Conservation (phyloP, 768 basidiomycete species). For the Plicaturopsis crispa region DNA sequence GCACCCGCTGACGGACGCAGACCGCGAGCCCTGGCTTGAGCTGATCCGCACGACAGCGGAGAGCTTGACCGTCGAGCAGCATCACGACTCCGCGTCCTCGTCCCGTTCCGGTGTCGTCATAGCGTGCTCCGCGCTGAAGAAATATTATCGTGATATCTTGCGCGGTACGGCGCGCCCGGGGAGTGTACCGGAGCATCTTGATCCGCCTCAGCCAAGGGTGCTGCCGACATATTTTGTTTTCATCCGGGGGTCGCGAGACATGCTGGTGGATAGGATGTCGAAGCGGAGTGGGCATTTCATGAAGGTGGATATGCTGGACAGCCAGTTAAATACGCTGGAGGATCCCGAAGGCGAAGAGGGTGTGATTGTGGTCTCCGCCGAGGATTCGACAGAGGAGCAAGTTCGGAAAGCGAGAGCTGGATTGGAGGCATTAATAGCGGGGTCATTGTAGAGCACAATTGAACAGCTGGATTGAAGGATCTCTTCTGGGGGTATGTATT, state of each 20-base stretch:
- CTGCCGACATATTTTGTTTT: slow-evolving; percentile 77
- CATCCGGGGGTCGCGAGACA: slow-evolving; percentile 49
- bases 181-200: slow-evolving; percentile 15
- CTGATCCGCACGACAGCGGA: slow-evolving; percentile 62
- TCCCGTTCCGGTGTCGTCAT: slow-evolving; percentile 55
- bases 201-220: slow-evolving; percentile 18
- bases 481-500: too few relatives aligned
- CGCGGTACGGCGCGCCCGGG: slow-evolving; percentile 38
- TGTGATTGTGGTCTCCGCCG: slow-evolving; percentile 55
- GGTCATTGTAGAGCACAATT: too few relatives aligned
- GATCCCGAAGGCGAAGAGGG: slow-evolving; percentile 59
- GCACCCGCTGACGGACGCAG: slow-evolving; percentile 67
- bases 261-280: slow-evolving; percentile 58
- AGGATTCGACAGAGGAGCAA: slow-evolving; percentile 50
- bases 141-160: slow-evolving; percentile 73
- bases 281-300: slow-evolving; percentile 71
- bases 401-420: slow-evolving; percentile 34
- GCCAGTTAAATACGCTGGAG: slow-evolving; percentile 69
- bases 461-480: too few relatives aligned
- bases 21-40: slow-evolving; percentile 83
- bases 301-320: slow-evolving; percentile 76
- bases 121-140: slow-evolving; percentile 82
- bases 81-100: slow-evolving; percentile 1
- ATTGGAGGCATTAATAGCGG: slow-evolving; percentile 27
- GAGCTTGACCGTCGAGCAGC: slow-evolving; percentile 17